Evolutionary conservation across 192 early-diverging fungal genomes (phyloP), one percentile per base, ranked within the genome.

Genomic region (Rhizophagus sp.): DNA sequence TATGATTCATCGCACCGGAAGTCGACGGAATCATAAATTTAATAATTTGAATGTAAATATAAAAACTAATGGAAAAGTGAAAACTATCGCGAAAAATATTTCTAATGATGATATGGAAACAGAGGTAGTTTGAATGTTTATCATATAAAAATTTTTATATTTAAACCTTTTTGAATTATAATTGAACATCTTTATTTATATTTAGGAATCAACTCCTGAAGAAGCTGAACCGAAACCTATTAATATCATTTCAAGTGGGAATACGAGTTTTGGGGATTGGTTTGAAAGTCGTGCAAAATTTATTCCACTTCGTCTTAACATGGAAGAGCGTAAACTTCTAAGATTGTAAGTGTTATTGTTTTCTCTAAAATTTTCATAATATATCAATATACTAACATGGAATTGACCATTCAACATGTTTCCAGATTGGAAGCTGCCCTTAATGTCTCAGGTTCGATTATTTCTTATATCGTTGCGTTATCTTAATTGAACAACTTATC

Each of bases 261-360:
- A 82, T 34, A 39, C 87, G 4, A 86, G 88, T 19, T 94, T 91
- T 83, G 91, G 91, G 7, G 92, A 93, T 41, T 98, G 95, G 95
- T 91, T 97, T 79, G 84, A 88, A 30, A 92, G 95, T 78, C 92
- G 97, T 6, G 86, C 95, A 78, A 97, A 96, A 87, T 98, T 90
- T 82, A 99, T 99, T 82, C 98, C 98, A 3, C 79, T 99, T 81
- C 94, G 98, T 47, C 87, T 99, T 79, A 93, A 92, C 27, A 83
- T 95, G 66, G 88, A 93, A 39, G 98, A 99, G 85, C 92, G 97
- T 76, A 99, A 98, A 85, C 95, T 89, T 64, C 84, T 99, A 72
- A 90, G 98, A 41, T 90, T 99, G 82, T 90, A 87, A 84, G 78
- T 85, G n/a, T 61, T 12, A 41, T 62, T n/a, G 27, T 6, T 62